Evolutionary conservation across 2,329 filamentous ascomycete species (phyloP), one percentile per base, ranked within the genome.

Genomic region (Raffaelea deltoideospora): DNA sequence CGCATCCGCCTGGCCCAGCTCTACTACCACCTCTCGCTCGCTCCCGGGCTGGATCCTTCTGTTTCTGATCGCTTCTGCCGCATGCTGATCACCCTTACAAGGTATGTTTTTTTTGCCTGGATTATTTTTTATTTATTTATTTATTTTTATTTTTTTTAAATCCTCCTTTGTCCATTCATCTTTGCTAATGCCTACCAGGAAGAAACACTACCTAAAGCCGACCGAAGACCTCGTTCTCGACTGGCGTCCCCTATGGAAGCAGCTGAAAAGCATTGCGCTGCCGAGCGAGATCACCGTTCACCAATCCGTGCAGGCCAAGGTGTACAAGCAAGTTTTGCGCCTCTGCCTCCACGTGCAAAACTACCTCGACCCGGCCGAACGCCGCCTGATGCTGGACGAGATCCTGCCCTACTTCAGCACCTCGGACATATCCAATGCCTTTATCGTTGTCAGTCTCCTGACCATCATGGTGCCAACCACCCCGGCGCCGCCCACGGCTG

Each of bases 71-170:
- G 88, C 41, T 98, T 98, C 55, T 73, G 88, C 32, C 90, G 84
- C 64, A 96, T 96, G 87, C 88, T 96, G 51, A 81, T 95, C 58
- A 77, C 84, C 10, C 62, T 98, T 48, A 93, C 87, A n/a, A 92
- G 90, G 86, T 90, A 61, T 4, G 35, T 37, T 5, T 17, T 62
- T 38, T 30, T 28, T 37, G 32, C 27, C 32, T 42, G 29, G 29
- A 15, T 19, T 15, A n/a, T 31, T 10, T 14, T 6, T 22, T 26
- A 33, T 38, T 39, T 37, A 17, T 35, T 41, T 13, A 32, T 33
- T 36, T 20, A n/a, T n/a, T n/a, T n/a, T n/a, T n/a, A n/a, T n/a
- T n/a, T n/a, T n/a, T n/a, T n/a, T n/a, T n/a, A n/a, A n/a, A n/a
- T 39, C 34, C 43, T 34, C 33, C 40, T 41, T 37, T 36, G n/a